These are phyloP conservation scores for Pseudogymnoascus verrucosus DNA, from an alignment of 2,329 filamentous ascomycete species.

Conservation along the genomic window DNA sequence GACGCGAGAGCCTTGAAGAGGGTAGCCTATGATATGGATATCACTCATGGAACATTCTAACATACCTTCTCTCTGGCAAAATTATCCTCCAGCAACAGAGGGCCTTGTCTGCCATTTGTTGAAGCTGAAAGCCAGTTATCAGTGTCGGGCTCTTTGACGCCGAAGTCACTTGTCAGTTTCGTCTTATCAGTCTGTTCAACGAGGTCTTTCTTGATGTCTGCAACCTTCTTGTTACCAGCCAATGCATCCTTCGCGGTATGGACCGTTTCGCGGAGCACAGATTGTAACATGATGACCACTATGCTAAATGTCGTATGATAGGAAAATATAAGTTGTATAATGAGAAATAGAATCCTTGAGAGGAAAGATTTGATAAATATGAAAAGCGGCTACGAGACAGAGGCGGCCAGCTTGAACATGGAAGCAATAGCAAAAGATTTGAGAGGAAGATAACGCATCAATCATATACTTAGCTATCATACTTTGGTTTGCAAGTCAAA, in stretches of 20 bases:
- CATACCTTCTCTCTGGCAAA: conserved; percentile 65
- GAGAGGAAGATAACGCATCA: neutral
- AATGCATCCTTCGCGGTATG: neutral
- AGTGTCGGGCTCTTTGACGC: conserved; percentile 62
- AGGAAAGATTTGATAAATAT: neutral
- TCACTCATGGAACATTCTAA: neutral
- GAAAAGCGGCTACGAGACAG: neutral
- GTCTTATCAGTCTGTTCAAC: conserved; percentile 50
- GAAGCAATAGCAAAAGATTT: neutral
- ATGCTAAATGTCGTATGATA: neutral
- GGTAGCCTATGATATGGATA: conserved; percentile 18
- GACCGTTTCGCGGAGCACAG: conserved; percentile 5
- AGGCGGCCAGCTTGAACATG: neutral
- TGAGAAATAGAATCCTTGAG: neutral
- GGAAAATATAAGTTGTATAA: neutral
- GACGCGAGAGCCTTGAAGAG: neutral
- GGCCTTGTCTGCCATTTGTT: conserved; percentile 56
- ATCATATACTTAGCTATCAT: conserved; percentile 1
- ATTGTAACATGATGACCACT: conserved; percentile 3
- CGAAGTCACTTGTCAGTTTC: conserved; percentile 68
- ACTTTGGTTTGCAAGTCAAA: neutral
- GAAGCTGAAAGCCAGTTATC: conserved; percentile 70
- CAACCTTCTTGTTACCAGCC: conserved; percentile 21
- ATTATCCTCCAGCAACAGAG: conserved; percentile 62
- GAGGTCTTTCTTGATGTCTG: conserved; percentile 33